A percentile compares a stretch with the other conserved stretches of the same genome.
These are phyloP conservation scores for Echinosophora koreensis DNA, from an alignment of 306 rosid genomes.

Conservation along the genomic window DNA sequence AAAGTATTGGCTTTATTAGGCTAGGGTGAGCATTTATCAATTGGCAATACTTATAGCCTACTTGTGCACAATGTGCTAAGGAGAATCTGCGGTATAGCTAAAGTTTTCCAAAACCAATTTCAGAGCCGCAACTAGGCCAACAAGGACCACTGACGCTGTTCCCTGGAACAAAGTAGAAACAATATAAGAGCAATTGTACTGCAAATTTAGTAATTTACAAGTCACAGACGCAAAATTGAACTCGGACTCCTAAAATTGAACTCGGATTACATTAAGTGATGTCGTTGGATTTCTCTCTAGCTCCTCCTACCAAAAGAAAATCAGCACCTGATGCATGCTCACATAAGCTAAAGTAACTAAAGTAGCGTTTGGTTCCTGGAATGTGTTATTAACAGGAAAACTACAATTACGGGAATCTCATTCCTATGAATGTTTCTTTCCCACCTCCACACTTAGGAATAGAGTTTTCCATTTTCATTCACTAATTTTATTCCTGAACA, in stretches of 20 bases:
- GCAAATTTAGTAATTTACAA: not conserved
- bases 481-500: too few relatives aligned
- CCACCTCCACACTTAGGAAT: too few relatives aligned
- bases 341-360: not conserved
- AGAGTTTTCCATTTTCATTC: too few relatives aligned
- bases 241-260: slow-evolving; percentile 17
- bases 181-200: not conserved
- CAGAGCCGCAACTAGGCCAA: not conserved
- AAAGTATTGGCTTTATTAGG: too few relatives aligned
- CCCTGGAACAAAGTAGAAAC: not conserved
- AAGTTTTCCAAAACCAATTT: slow-evolving; percentile 28
- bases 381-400: too few relatives aligned
- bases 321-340: slow-evolving; percentile 30
- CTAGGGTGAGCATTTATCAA: too few relatives aligned
- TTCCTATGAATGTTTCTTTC: too few relatives aligned
- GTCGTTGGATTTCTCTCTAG: slow-evolving; percentile 52
- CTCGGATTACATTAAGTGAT: slow-evolving; percentile 46
- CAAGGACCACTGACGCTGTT: not conserved
- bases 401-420: too few relatives aligned
- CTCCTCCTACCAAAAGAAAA: slow-evolving; percentile 51
- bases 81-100: slow-evolving; percentile 26
- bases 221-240: not conserved
- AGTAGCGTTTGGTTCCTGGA: too few relatives aligned
- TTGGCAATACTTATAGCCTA: too few relatives aligned
- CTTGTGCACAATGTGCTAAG: not conserved